phyloP scores from a whole-genome alignment of 2,329 filamentous ascomycete species.

The Cryphonectria parasitica region DNA sequence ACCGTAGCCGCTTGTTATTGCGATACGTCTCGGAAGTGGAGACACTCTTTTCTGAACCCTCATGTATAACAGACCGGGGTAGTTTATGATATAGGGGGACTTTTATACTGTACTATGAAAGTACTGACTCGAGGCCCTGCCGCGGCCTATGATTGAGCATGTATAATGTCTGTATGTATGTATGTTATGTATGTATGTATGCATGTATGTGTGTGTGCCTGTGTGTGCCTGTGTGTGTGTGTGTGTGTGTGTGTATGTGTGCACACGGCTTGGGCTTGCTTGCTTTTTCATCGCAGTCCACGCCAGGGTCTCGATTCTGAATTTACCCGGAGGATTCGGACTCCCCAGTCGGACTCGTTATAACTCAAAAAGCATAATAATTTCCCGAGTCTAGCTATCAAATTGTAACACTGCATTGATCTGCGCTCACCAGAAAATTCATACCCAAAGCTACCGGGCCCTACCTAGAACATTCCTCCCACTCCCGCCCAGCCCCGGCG shows the following conservation, averaged over 20 bases:
- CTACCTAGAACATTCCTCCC: background rate
- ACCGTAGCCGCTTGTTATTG: constrained; percentile 1
- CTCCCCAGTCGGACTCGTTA: background rate
- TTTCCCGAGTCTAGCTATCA: background rate
- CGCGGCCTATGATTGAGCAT: background rate
- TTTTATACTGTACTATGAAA: background rate
- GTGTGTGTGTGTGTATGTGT: background rate
- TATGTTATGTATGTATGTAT: too few relatives aligned
- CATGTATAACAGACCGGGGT: constrained; percentile 4
- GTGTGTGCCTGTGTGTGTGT: background rate
- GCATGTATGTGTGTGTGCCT: too few relatives aligned
- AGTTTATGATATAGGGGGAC: constrained; percentile 8
- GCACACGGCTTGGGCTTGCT: background rate
- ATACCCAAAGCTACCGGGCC: background rate
- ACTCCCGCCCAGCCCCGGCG: background rate
- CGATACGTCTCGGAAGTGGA: background rate
- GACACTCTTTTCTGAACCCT: constrained; percentile 1
- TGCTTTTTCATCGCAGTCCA: background rate
- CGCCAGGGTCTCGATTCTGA: background rate
- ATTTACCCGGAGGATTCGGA: constrained; percentile 8
- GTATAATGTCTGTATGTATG: too few relatives aligned
- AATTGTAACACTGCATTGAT: constrained; percentile 3
- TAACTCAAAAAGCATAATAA: constrained; percentile 9
- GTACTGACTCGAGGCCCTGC: constrained; percentile 4
- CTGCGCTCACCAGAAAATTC: background rate